These are phyloP conservation scores for Kwoniella shivajii DNA, from an alignment of 1,284 basidiomycete species.

Conservation along the genomic window DNA sequence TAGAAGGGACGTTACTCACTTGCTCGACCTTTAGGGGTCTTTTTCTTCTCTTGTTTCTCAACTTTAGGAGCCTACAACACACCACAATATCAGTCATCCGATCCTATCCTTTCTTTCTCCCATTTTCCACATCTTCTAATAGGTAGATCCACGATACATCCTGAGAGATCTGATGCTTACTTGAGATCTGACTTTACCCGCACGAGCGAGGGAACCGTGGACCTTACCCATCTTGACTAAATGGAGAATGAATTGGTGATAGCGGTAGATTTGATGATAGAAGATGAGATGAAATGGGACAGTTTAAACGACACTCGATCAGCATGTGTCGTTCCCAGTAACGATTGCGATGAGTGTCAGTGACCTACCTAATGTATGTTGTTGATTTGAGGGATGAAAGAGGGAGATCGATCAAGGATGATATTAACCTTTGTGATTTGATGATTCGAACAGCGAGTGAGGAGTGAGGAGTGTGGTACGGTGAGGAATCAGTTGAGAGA, in stretches of 20 bases:
- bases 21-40: slow-evolving; percentile 90
- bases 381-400: slow-evolving; percentile 16
- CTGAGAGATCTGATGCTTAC: slow-evolving; percentile 40
- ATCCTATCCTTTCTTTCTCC: background rate
- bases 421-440: background rate
- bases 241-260: background rate
- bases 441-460: background rate
- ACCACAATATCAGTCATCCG: slow-evolving; percentile 13
- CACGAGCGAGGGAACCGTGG: slow-evolving; percentile 99
- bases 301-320: no score
- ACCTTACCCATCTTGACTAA: slow-evolving; percentile 64
- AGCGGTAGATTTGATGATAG: background rate
- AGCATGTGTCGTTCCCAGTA: background rate
- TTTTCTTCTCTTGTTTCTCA: slow-evolving; percentile 98
- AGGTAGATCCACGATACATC: background rate
- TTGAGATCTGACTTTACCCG: slow-evolving; percentile 99
- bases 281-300: slow-evolving; percentile 2
- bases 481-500: background rate
- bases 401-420: background rate
- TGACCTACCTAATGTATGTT: slow-evolving; percentile 16
- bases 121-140: background rate
- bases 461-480: background rate
- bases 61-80: slow-evolving; percentile 77
- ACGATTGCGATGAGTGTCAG: background rate
- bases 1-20: slow-evolving; percentile 51